These are phyloP conservation scores for Alternaria brassicicola DNA, from an alignment of 2,329 filamentous ascomycete genomes.

Conservation along the genomic window DNA sequence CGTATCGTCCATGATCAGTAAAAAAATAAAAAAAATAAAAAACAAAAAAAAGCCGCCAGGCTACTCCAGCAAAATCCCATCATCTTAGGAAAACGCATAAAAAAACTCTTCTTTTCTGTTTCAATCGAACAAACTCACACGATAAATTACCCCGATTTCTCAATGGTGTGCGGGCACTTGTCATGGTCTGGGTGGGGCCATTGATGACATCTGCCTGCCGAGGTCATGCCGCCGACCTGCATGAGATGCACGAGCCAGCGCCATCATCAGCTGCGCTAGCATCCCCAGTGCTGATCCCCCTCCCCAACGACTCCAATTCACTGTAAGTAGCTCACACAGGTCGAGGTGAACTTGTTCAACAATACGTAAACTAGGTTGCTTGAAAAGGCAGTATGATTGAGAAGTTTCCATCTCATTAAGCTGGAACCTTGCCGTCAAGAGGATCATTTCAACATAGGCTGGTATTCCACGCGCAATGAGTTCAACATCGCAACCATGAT, in stretches of 20 bases:
- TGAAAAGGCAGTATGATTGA: constrained; percentile 1
- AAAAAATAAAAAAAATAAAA: too few relatives aligned
- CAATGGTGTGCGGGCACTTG: constrained; percentile 2
- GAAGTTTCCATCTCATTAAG: not conserved
- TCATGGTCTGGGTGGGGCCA: constrained; percentile 6
- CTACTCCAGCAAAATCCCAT: not conserved
- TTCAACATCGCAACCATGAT: not conserved
- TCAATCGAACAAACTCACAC: not conserved
- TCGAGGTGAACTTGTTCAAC: not conserved
- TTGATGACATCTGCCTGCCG: constrained; percentile 18
- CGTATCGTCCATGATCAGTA: not conserved
- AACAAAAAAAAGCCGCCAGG: not conserved
- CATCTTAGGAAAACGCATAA: not conserved
- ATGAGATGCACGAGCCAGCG: constrained; percentile 12
- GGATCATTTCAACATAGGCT: not conserved
- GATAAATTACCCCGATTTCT: not conserved
- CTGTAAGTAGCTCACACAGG: not conserved
- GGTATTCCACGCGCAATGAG: not conserved
- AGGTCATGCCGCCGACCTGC: constrained; percentile 21
- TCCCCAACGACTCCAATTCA: constrained; percentile 9
- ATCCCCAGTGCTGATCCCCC: constrained; percentile 12
- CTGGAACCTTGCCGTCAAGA: not conserved
- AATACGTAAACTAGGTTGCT: not conserved
- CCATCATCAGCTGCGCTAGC: constrained; percentile 16
- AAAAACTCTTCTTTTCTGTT: not conserved